These are phyloP conservation scores for Termitomyces sp. DNA, from an alignment of 768 basidiomycete genomes.

Conservation along the genomic window DNA sequence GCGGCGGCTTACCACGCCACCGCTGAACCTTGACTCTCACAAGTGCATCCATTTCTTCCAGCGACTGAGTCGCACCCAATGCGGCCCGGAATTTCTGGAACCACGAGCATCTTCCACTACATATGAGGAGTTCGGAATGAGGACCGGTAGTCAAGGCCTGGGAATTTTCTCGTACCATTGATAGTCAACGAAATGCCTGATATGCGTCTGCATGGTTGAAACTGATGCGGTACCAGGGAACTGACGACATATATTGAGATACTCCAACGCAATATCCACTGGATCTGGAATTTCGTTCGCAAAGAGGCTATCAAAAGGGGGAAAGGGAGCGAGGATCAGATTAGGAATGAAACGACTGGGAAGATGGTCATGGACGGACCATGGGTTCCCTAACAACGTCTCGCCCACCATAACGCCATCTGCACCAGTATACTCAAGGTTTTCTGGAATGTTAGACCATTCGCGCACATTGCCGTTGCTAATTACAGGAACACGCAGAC, in stretches of 20 bases:
- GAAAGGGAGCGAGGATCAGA: conserved; percentile 4
- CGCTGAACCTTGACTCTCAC: conserved; percentile 38
- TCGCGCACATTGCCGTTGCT: conserved; percentile 77
- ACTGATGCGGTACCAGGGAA: conserved; percentile 48
- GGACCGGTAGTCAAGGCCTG: conserved; percentile 6
- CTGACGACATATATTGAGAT: conserved; percentile 53
- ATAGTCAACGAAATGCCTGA: conserved; percentile 63
- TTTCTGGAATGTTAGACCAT: conserved; percentile 50
- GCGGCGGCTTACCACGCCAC: conserved; percentile 41
- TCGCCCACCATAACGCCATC: conserved; percentile 83
- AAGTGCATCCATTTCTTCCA: conserved; percentile 44
- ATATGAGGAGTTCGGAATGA: conserved; percentile 6
- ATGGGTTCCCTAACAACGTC: conserved; percentile 69
- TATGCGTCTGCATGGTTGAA: conserved; percentile 52
- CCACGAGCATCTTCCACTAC: conserved; percentile 49
- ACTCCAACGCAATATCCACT: conserved; percentile 62
- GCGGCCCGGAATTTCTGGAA: conserved; percentile 48
- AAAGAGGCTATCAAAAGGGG: conserved; percentile 45
- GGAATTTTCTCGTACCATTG: conserved; percentile 47
- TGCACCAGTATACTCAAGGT: conserved; percentile 52
- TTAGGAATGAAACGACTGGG: neutral
- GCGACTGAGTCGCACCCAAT: conserved; percentile 33
- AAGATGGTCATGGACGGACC: conserved; percentile 30
- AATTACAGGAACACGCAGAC: conserved; percentile 52
- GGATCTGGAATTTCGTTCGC: conserved; percentile 52